These are phyloP conservation scores for Aureobasidium sp. DNA, from an alignment of 2,329 filamentous ascomycete genomes.

Conservation along the genomic window DNA sequence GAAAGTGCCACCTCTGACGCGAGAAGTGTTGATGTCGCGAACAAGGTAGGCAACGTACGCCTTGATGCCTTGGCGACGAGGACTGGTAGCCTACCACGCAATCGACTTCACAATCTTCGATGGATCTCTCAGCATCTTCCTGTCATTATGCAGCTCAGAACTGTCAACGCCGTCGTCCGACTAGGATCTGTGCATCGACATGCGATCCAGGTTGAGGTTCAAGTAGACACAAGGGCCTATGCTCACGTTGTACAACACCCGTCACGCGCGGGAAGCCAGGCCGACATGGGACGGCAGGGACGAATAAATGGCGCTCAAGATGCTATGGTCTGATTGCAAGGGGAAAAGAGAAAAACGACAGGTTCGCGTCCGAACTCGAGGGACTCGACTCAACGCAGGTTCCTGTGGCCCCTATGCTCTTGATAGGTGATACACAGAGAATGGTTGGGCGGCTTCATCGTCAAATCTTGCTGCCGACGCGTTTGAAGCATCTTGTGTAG, in stretches of 20 bases:
- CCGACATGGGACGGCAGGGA: constrained; percentile 3
- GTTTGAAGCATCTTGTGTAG: neutral
- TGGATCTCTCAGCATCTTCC: neutral
- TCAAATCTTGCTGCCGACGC: neutral
- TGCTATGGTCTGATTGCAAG: constrained; percentile 7
- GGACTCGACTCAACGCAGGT: neutral
- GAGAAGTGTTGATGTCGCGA: neutral
- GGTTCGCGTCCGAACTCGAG: constrained; percentile 3
- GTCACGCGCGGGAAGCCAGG: constrained; percentile 4
- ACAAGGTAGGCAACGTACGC: neutral
- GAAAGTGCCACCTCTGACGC: too few relatives aligned
- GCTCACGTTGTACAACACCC: constrained; percentile 5
- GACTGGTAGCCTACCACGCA: neutral
- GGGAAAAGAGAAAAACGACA: constrained; percentile 4
- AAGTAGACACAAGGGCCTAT: constrained; percentile 1
- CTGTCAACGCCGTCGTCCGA: constrained; percentile 6
- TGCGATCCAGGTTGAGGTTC: neutral
- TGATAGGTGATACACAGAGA: neutral
- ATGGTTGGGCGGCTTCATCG: constrained; percentile 6
- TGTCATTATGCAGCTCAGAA: constrained; percentile 2
- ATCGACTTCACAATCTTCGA: neutral
- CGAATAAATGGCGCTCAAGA: neutral
- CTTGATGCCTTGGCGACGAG: neutral
- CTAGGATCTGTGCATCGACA: neutral
- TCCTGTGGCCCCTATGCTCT: neutral